Conservation (phyloP, 2,329 filamentous ascomycete genomes). For the Alternaria sp. region DNA sequence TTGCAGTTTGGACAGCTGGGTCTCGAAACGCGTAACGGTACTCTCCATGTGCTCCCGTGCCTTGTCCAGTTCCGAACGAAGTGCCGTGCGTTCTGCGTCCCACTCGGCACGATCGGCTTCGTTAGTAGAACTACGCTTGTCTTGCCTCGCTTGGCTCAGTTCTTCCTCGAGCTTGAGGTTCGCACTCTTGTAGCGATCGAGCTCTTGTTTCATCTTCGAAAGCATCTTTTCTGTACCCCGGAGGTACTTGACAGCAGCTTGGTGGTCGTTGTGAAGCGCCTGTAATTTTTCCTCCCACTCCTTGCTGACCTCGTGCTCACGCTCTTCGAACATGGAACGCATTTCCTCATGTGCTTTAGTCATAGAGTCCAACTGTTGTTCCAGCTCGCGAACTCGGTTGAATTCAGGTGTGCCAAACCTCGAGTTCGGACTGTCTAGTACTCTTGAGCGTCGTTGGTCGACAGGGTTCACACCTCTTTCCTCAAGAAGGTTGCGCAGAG, state of each 20-base stretch:
- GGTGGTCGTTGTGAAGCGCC: conserved; percentile 95
- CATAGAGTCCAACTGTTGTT: conserved; percentile 82
- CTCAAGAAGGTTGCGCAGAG: conserved; percentile 88
- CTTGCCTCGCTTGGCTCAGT: conserved; percentile 65
- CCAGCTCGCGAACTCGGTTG: conserved; percentile 80
- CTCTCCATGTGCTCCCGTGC: conserved; percentile 74
- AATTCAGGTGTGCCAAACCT: conserved; percentile 80
- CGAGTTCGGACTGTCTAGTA: conserved; percentile 75
- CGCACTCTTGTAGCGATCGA: conserved; percentile 88
- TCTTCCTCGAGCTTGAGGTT: conserved; percentile 85
- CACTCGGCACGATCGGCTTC: conserved; percentile 67
- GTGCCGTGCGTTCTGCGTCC: conserved; percentile 74
- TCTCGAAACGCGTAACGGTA: conserved; percentile 73
- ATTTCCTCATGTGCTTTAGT: conserved; percentile 85
- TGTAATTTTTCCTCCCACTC: conserved; percentile 92
- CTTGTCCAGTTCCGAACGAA: conserved; percentile 73
- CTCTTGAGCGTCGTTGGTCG: conserved; percentile 73
- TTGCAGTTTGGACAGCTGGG: conserved; percentile 72
- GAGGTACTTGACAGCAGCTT: conserved; percentile 96
- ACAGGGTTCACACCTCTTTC: conserved; percentile 87
- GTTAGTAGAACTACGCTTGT: conserved; percentile 50
- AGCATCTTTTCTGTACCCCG: conserved; percentile 99
- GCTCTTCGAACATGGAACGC: conserved; percentile 76
- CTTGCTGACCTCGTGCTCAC: conserved; percentile 85
- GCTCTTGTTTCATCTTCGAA: conserved; percentile 96